These are phyloP conservation scores for Neurospora intermedia DNA, from an alignment of 495 filamentous ascomycete species.

Conservation along the genomic window DNA sequence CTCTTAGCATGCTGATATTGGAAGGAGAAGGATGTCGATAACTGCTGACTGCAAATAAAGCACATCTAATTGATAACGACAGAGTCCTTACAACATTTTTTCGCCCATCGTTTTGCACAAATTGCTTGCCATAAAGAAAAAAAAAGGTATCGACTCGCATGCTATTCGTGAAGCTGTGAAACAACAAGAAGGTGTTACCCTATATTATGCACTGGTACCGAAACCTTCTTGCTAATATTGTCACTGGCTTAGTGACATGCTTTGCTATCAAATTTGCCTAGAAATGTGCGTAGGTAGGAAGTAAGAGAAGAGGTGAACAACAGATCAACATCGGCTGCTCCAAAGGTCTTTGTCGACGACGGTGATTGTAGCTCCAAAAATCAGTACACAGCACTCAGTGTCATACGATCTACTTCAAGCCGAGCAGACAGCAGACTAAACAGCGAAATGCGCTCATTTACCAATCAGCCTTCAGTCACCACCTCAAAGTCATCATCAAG, in stretches of 20 bases:
- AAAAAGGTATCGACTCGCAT: neutral
- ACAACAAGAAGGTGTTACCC: neutral
- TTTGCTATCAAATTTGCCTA: neutral
- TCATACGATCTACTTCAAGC: neutral
- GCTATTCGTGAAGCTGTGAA: neutral
- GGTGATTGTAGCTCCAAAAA: neutral
- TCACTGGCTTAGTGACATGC: neutral
- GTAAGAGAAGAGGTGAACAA: neutral
- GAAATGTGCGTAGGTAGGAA: neutral
- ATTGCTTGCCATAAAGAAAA: neutral
- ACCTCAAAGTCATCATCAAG: neutral
- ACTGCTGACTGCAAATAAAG: too few species aligned
- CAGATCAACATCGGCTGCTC: neutral
- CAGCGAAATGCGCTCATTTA: neutral
- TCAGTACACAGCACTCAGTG: neutral
- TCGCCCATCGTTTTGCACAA: neutral
- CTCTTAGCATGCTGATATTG: too few species aligned
- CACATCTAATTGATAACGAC: too few species aligned
- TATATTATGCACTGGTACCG: neutral
- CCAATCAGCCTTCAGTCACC: neutral
- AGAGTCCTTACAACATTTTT: too few species aligned
- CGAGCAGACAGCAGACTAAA: neutral
- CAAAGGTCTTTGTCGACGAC: neutral
- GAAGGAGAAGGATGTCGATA: too few species aligned
- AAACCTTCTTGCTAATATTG: neutral